Percentiles rank a stretch among this genome's conserved stretches.
These are phyloP conservation scores for Athelia sp. DNA, from an alignment of 1,284 basidiomycete genomes.

Conservation along the genomic window DNA sequence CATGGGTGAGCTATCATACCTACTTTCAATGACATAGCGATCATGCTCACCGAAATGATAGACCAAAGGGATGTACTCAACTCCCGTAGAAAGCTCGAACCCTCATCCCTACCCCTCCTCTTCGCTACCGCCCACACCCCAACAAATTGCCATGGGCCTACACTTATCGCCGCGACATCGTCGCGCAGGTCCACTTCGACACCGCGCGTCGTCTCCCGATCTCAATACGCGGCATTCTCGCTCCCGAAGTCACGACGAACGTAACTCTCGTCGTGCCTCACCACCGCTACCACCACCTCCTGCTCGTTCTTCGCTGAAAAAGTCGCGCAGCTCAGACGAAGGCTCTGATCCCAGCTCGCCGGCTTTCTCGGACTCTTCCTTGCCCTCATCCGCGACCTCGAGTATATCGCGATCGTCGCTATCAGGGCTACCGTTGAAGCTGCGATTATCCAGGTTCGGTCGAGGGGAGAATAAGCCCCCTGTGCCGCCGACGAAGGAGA, in stretches of 20 bases:
- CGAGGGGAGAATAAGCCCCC: constrained; percentile 31
- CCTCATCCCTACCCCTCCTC: constrained; percentile 36
- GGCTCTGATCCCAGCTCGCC: constrained; percentile 32
- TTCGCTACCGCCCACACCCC: constrained; percentile 53
- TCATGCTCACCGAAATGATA: not conserved
- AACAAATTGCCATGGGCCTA: constrained; percentile 73
- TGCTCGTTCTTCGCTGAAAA: constrained; percentile 60
- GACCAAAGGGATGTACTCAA: constrained; percentile 43
- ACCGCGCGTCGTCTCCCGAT: too few relatives aligned
- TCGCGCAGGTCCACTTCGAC: constrained; percentile 4
- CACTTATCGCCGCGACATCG: constrained; percentile 71
- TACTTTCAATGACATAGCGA: too few relatives aligned
- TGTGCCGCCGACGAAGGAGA: constrained; percentile 13
- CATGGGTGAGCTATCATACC: too few relatives aligned
- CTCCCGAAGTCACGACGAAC: too few relatives aligned
- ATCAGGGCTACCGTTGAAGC: constrained; percentile 28
- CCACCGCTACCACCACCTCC: constrained; percentile 44
- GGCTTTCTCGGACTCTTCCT: constrained; percentile 38
- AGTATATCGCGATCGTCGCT: constrained; percentile 34
- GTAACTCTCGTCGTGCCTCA: constrained; percentile 14
- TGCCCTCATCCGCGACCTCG: constrained; percentile 29
- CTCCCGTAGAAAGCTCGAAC: constrained; percentile 41
- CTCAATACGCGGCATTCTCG: too few relatives aligned
- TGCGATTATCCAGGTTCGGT: constrained; percentile 30
- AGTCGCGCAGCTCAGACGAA: constrained; percentile 28